phyloP scores from a whole-genome alignment of 2,329 filamentous ascomycete species.

The Verticillium longisporum region DNA sequence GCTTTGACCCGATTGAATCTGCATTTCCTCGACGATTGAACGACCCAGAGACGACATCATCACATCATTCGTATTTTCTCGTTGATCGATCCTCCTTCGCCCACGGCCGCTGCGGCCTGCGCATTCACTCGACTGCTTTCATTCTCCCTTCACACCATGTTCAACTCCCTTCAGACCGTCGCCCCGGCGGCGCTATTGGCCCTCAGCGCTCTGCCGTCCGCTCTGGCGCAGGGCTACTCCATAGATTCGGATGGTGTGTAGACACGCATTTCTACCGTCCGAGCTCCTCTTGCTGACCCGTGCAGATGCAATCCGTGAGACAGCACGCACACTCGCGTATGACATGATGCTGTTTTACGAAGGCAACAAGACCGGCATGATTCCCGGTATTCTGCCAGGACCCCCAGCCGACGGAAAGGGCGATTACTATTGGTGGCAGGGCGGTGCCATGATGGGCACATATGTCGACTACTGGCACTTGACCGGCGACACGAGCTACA shows the following conservation, averaged over 20 bases:
- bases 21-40: background rate
- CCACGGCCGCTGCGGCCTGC: background rate
- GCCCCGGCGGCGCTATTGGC: conserved; percentile 9
- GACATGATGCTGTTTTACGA: conserved; percentile 45
- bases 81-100: background rate
- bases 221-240: conserved; percentile 19
- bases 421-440: conserved; percentile 71
- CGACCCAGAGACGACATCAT: background rate
- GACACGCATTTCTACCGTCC: background rate
- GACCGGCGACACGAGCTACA: conserved; percentile 59
- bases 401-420: conserved; percentile 39
- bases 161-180: conserved; percentile 6
- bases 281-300: background rate
- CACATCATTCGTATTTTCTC: background rate
- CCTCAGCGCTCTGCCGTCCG: conserved; percentile 7
- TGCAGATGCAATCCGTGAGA: conserved; percentile 37
- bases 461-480: conserved; percentile 65
- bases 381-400: conserved; percentile 50
- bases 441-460: conserved; percentile 60
- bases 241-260: conserved; percentile 22
- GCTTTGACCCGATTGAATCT: background rate
- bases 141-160: conserved; percentile 8
- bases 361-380: conserved; percentile 42
- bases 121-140: conserved; percentile 2
- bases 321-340: conserved; percentile 40